Evolutionary conservation across 176 grass and related monocot species (phyloP).

Genomic region (Typha latifolia): DNA sequence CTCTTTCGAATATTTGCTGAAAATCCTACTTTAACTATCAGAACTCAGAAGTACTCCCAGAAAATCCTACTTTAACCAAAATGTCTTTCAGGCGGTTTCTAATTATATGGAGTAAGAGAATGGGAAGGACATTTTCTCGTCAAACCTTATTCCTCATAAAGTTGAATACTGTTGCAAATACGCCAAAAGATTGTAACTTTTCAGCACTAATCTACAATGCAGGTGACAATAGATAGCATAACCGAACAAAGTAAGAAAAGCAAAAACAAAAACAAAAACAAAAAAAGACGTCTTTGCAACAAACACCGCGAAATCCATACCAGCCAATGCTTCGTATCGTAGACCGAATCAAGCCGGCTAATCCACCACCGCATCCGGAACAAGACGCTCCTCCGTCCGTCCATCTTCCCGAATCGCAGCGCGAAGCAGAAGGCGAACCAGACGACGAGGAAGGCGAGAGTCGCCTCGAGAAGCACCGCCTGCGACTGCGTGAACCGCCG

Average conservation of each 20-base stretch:
- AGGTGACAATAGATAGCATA: not conserved
- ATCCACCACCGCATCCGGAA: constrained; percentile 64
- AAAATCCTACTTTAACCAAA: too few species aligned
- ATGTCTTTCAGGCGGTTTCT: too few species aligned
- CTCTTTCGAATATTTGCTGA: too few species aligned
- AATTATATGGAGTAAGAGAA: too few species aligned
- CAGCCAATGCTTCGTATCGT: constrained; percentile 66
- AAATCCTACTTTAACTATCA: too few species aligned
- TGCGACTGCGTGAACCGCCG: constrained; percentile 84
- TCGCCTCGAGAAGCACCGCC: constrained; percentile 65
- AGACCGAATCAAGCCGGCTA: constrained; percentile 70
- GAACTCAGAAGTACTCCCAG: too few species aligned
- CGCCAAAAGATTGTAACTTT: too few species aligned
- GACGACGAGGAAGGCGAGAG: constrained; percentile 39
- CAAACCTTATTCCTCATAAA: too few species aligned
- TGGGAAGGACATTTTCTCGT: too few species aligned
- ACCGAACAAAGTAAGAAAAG: too few species aligned
- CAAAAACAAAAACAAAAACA: not conserved
- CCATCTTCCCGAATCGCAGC: constrained; percentile 26
- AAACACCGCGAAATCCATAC: constrained; percentile 16
- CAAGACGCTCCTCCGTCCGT: constrained; percentile 21
- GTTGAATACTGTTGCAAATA: too few species aligned
- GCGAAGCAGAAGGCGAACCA: constrained; percentile 68
- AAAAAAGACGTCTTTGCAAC: not conserved
- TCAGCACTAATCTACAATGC: too few species aligned